Evolutionary conservation across 306 rosid genomes (phyloP), one percentile per base, ranked within the genome.

Genomic region (Lablab purpureus): DNA sequence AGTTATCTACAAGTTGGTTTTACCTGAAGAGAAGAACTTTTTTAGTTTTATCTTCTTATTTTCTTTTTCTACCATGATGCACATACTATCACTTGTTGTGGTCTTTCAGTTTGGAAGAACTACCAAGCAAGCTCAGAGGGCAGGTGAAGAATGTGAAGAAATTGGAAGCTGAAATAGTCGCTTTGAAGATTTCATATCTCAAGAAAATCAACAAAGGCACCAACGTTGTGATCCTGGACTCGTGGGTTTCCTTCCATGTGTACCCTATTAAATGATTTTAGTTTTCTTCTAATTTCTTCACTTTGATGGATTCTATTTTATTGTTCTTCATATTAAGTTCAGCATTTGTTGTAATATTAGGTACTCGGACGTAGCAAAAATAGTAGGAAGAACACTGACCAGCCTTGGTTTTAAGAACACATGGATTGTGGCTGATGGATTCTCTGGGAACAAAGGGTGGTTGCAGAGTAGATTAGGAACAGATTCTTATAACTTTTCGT

Each of bases 151-250:
- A 90, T 80, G 88, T 32, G 43, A 93, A 93, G 93, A 93, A 88
- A 83, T 87, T 91, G 64, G 98, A 96, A 89, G 97, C 96, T 32
- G 99, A 93, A 82, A 84, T 96, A 71, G 91, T 90, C 5, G 99
- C 97, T 18, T 47, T 93, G 77, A 93, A 96, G 86, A 91, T 91
- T 71, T 86, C 98, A 40, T 93, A 78, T 67, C 93, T 95, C 74
- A 95, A 95, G 89, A 90, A 76, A 88, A 84, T 93, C 46, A 93
- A 87, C 91, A 89, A 84, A 85, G 93, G 98, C 88, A 60, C 88
- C 82, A 86, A 79, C 56, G 40, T 93, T 11, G 91, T 91, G 81
- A 89, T 96, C 83, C 25, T 96, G 84, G 99, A 90, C 87, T 87
- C 99, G 97, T 94, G 62, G 15, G 95, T 86, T 80, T 51, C 85